Percentiles rank a stretch among this genome's conserved stretches.
Evolutionary conservation across 768 basidiomycete genomes (phyloP).

Genomic region (Rhizopogon vinicolor): DNA sequence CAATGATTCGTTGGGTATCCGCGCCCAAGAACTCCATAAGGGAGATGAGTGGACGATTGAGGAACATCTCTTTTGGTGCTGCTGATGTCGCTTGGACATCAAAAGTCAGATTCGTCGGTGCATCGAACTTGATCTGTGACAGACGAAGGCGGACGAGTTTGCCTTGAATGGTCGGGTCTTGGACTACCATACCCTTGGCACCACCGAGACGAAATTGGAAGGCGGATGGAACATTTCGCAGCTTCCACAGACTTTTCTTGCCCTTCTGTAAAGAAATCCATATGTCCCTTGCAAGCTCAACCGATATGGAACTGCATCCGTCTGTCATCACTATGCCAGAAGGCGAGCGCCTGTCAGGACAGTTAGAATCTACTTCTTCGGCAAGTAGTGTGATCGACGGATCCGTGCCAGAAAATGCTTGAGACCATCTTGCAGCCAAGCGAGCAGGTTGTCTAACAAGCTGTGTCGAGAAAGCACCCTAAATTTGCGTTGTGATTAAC

Average conservation of each 20-base stretch:
- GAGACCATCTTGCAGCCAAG: conserved; percentile 47
- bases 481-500: background rate
- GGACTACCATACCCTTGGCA: conserved; percentile 44
- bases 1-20: conserved; percentile 25
- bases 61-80: conserved; percentile 36
- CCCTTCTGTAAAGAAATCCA: conserved; percentile 29
- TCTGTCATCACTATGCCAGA: conserved; percentile 41
- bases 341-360: conserved; percentile 23
- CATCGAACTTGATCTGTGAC: conserved; percentile 67
- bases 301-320: conserved; percentile 45
- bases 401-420: conserved; percentile 50
- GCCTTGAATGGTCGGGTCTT: conserved; percentile 34
- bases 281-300: conserved; percentile 28
- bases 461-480: conserved; percentile 35
- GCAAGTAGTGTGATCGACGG: conserved; percentile 34
- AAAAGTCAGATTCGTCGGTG: conserved; percentile 37
- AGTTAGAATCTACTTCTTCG: conserved; percentile 27
- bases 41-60: conserved; percentile 45
- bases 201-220: conserved; percentile 43
- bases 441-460: conserved; percentile 37
- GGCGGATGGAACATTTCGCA: conserved; percentile 30
- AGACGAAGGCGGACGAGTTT: conserved; percentile 34
- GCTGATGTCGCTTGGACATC: conserved; percentile 45
- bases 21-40: conserved; percentile 43
- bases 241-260: conserved; percentile 14